These are phyloP conservation scores for Neospermospora avenae DNA, from an alignment of 2,329 filamentous ascomycete genomes.

Conservation along the genomic window DNA sequence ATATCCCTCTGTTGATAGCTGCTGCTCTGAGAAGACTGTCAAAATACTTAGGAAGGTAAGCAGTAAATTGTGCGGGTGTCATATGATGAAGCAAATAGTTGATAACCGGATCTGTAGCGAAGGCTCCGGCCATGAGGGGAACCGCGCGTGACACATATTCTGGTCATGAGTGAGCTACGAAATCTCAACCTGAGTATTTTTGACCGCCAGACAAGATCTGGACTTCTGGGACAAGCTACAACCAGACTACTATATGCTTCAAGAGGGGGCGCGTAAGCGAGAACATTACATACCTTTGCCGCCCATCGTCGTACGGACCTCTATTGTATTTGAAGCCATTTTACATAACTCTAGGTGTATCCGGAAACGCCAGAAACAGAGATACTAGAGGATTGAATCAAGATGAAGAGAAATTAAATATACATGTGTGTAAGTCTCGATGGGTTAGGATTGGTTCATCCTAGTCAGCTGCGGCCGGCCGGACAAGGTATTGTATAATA, in stretches of 20 bases:
- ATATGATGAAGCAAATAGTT: slow-evolving; percentile 21
- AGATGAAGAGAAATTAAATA: background rate
- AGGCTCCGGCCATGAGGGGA: slow-evolving; percentile 12
- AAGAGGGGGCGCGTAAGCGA: background rate
- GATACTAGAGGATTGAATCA: background rate
- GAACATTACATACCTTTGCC: slow-evolving; percentile 1
- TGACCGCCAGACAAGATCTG: background rate
- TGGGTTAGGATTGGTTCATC: no score
- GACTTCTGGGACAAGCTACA: background rate
- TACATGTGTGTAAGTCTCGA: no score
- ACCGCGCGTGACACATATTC: slow-evolving; percentile 1
- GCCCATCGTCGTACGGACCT: background rate
- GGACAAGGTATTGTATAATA: background rate
- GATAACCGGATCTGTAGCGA: slow-evolving; percentile 20
- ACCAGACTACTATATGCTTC: no score
- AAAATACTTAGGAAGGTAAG: slow-evolving; percentile 22
- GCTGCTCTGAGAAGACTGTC: slow-evolving; percentile 20
- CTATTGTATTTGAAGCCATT: background rate
- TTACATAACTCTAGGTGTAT: no score
- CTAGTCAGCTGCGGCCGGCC: background rate
- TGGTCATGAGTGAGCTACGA: background rate
- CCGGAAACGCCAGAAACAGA: no score
- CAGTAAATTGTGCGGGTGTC: slow-evolving; percentile 1
- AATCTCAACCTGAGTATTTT: background rate
- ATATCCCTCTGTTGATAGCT: slow-evolving; percentile 19